Conservation (phyloP, 1,284 basidiomycete genomes). For the Cryptococcus sp. region DNA sequence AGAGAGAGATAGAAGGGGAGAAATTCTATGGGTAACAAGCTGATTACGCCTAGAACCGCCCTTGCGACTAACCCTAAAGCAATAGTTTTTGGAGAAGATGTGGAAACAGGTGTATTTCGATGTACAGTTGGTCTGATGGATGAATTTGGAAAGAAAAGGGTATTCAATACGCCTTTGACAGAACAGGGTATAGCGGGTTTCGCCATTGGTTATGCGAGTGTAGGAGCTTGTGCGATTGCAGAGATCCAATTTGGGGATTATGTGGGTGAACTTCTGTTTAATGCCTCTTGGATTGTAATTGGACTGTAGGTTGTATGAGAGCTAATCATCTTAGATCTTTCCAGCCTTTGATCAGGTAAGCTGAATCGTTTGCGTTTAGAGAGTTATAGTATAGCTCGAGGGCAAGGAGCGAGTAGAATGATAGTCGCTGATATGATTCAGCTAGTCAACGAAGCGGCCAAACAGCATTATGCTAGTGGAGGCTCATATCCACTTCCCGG, state of each 20-base stretch:
- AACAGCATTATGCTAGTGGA: constrained; percentile 83
- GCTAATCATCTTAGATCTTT: constrained; percentile 57
- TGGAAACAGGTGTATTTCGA: constrained; percentile 88
- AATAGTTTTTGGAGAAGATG: constrained; percentile 89
- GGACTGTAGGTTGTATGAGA: not conserved
- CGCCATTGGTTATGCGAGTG: constrained; percentile 82
- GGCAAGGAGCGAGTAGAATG: not conserved
- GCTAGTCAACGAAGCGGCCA: constrained; percentile 94
- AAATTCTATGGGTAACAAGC: too few relatives aligned
- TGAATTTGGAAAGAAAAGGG: constrained; percentile 84
- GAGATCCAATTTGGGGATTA: constrained; percentile 67
- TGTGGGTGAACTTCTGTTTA: constrained; percentile 16
- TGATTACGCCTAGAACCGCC: constrained; percentile 57
- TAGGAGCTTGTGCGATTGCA: constrained; percentile 91
- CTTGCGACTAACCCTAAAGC: constrained; percentile 78
- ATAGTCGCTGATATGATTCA: constrained; percentile 37
- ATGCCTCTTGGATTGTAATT: not conserved
- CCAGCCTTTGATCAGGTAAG: constrained; percentile 85
- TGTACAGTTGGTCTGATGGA: constrained; percentile 74
- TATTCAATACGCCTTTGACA: constrained; percentile 92
- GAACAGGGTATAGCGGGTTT: constrained; percentile 95
- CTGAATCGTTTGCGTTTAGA: not conserved
- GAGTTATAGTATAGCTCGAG: not conserved
- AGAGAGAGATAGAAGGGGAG: not conserved
- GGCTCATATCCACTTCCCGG: constrained; percentile 62